Evolutionary conservation across 164 flowering plant genomes (phyloP), one percentile per base, ranked within the genome.

Genomic region (Vitis amurensis): DNA sequence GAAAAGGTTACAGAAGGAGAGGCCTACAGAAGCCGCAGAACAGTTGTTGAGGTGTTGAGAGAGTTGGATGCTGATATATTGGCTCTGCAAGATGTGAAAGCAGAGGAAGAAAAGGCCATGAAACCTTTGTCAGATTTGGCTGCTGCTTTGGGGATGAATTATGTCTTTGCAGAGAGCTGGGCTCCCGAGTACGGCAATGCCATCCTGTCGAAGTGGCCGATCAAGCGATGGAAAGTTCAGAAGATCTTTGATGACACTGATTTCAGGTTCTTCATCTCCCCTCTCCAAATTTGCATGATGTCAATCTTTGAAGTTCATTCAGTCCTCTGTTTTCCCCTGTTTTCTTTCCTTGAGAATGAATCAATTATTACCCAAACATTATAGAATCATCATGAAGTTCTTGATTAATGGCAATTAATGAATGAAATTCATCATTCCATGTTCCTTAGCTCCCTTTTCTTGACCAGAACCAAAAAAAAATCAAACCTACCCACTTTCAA

Each of bases 131-230:
- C 90, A 3, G 90, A 87, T 69, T 73, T 88, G 59, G 93, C 93
- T 11, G 72, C 59, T 8, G 90, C 90, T 63, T 52, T 88, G 73
- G 93, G 90, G 58, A 88, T 88, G 93, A 73, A 74, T 52, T 87
- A 82, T 60, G 90, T 83, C 4, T 88, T 88, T 72, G 89, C 90
- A 8, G 90, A 87, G 76, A 88, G 89, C 65, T 88, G 93, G 93
- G 93, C 93, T 8, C 93, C 90, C 27, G 89, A 86, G 71, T 88
- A 85, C 68, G 92, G 92, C 30, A 86, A 88, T 67, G 92, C 92
- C 27, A 66, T 88, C n/a, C 58, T 88, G 61, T 85, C 92, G 2
- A 79, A 72, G 63, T 88, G 87, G 90, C 92, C 92, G 55, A 88
- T 88, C 48, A 88, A 86, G 73, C 71, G 68, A 12, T 88, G 79